Percentiles rank a stretch among this genome's conserved stretches.
phyloP scores from a whole-genome alignment of 352 stramenopile genomes.

The Phytophthora tentaculata region DNA sequence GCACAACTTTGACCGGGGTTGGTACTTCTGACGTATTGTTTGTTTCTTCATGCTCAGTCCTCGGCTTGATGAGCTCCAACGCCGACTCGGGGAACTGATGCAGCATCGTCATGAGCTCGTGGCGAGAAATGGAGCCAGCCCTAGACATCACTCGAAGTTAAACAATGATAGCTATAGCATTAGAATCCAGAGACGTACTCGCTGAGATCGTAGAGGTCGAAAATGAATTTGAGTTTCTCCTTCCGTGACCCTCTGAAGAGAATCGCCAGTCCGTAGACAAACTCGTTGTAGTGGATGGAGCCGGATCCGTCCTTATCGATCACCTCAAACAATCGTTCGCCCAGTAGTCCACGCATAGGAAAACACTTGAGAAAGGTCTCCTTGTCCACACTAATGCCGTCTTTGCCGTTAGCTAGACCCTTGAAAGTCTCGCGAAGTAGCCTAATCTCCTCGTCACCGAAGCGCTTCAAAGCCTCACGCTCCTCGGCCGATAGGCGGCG shows the following conservation, averaged over 20 bases:
- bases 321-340: slow-evolving; percentile 92
- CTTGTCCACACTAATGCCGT: slow-evolving; percentile 86
- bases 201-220: slow-evolving; percentile 93
- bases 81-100: slow-evolving; percentile 84
- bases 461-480: slow-evolving; percentile 77
- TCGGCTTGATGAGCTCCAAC: slow-evolving; percentile 63
- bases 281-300: slow-evolving; percentile 92
- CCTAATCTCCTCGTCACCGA: slow-evolving; percentile 80
- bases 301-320: slow-evolving; percentile 92
- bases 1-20: slow-evolving; percentile 31
- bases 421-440: slow-evolving; percentile 85
- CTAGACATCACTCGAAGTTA: slow-evolving; percentile 39
- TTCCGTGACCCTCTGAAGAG: slow-evolving; percentile 85
- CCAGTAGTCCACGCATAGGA: slow-evolving; percentile 88
- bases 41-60: slow-evolving; percentile 19
- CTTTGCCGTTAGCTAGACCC: slow-evolving; percentile 65
- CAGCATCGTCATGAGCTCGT: slow-evolving; percentile 87
- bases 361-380: slow-evolving; percentile 96
- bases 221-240: slow-evolving; percentile 94
- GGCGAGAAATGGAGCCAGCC: slow-evolving; percentile 84
- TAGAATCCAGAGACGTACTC: slow-evolving; percentile 42
- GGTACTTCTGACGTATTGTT: slow-evolving; percentile 22
- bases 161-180: neutral
- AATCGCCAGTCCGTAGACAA: slow-evolving; percentile 90
- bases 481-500: slow-evolving; percentile 57